These are phyloP conservation scores for Helicostylum pulchrum DNA, from an alignment of 192 early-diverging fungal genomes.

Conservation along the genomic window DNA sequence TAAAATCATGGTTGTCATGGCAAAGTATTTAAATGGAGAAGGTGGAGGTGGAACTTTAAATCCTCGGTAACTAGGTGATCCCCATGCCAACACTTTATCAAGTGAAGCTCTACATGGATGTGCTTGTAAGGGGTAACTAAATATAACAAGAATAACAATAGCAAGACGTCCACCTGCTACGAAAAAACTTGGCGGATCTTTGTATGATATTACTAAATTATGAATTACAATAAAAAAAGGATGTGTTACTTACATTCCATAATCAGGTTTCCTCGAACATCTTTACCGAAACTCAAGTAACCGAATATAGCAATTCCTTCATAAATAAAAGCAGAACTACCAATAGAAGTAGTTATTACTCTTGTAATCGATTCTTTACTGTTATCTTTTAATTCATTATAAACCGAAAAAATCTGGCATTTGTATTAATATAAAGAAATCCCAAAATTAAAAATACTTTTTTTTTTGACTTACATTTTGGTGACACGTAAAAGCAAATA, in stretches of 20 bases:
- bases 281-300: constrained; percentile 91
- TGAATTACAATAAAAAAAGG: not conserved
- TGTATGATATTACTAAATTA: constrained; percentile 46
- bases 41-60: constrained; percentile 31
- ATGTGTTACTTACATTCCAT: constrained; percentile 52
- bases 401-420: constrained; percentile 83
- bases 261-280: constrained; percentile 82
- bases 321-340: constrained; percentile 75
- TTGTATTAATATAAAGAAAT: not conserved
- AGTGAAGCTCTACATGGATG: constrained; percentile 88
- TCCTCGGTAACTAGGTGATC: constrained; percentile 3
- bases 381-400: constrained; percentile 94
- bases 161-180: constrained; percentile 86
- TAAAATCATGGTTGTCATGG: constrained; percentile 70
- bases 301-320: constrained; percentile 84
- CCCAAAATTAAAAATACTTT: not conserved
- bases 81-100: constrained; percentile 75
- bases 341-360: constrained; percentile 75
- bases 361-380: constrained; percentile 60
- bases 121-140: constrained; percentile 91
- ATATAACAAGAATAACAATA: constrained; percentile 84
- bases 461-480: constrained; percentile 90
- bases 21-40: constrained; percentile 52
- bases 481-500: constrained; percentile 99
- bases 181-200: constrained; percentile 62